Base-by-base conservation (phyloP, 2,329 filamentous ascomycete genomes). In the Colletotrichum falcatum region DNA sequence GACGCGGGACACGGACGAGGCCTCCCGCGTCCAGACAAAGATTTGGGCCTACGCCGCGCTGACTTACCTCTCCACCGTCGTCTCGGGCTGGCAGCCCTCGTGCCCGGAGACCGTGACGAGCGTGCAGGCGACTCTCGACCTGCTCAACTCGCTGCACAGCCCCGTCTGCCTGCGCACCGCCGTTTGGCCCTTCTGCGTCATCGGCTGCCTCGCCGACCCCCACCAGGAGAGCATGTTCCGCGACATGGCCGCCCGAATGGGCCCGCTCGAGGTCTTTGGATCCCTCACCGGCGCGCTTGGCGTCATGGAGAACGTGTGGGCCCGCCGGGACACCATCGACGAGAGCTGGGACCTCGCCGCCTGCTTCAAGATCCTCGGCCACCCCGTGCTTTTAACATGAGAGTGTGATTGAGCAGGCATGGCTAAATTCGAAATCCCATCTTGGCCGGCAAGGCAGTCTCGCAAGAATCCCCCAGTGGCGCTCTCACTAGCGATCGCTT, bases 41-140 rank as follows among this genome's bases (percentile, higher is more conserved):
- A 81, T 86, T 51, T 88, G 86, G 86, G 82, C 83, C 1, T 81
- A 85, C 54, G 85, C 84, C 1, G 79, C 83, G 0, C 77, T 86
- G 1, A 80, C 82, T 9, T 87, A 87, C 68, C 80, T 88, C 16
- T 77, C 80, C 16, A 82, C 86, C 5, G 84, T 87, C 26, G 79
- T 86, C 3, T 82, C 81, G 1, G 86, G 86, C 4, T 88, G 85
- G 86, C 84, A 86, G 70, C 85, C 85, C 0, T 80, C 80, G 0
- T 82, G 78, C 56, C 75, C 78, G 0, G 84, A 86, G 61, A 81
- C 86, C 2, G 78, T 78, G 3, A 70, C 73, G 30, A 72, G 77
- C 28, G 76, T 84, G 73, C 51, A 74, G 73, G 23, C 76, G 75
- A 7, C 72, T 72, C 18, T 77, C 70, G 75, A 79, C 14, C 74